Evolutionary conservation across 2,329 filamentous ascomycete species (phyloP), one percentile per base, ranked within the genome.

Genomic region (Clarireedia sp.): DNA sequence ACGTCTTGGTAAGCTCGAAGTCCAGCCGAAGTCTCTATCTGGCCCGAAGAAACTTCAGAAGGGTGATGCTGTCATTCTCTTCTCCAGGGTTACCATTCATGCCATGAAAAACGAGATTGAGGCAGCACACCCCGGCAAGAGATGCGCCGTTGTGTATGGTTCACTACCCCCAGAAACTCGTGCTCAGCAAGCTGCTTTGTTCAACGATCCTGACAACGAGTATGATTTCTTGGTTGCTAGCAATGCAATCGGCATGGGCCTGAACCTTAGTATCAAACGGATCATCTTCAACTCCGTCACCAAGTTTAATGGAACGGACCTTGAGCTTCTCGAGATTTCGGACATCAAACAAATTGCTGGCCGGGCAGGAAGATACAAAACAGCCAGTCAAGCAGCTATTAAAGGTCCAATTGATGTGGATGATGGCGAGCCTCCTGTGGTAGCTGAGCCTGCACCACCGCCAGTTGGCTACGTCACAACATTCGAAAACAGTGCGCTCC

Each of bases 281-380:
- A 81, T 99, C 58, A 81, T 99, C 53, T 94, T 99, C 62, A 89
- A 96, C 66, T 78, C 85, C 0, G 78, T 85, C 2, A 73, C 77
- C 57, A 99, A 96, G 69, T 86, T 79, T 61, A 80, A 90, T 59
- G 86, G 86, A 1, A 71, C 74, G 5, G 76, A 78, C 29, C 75
- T 81, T 16, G 24, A 40, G 19, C 72, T 76, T 3, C 75, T 99
- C 23, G 74, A 78, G 0, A 76, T 87, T 3, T 86, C 90, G 0
- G 89, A 96, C 62, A 78, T 96, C 65, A 96, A 96, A 70, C 94
- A 99, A 68, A 99, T 99, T 66, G 94, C 85, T 49, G 94, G 94
- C 17, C 84, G 94, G 62, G 94, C 94, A 12, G 94, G 94, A 26
- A 85, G 94, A 46, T 99, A 85, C 71, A 84, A 85, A 55, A 85